phyloP scores from a whole-genome alignment of 257 asterid genomes.

The Vinca minor region DNA sequence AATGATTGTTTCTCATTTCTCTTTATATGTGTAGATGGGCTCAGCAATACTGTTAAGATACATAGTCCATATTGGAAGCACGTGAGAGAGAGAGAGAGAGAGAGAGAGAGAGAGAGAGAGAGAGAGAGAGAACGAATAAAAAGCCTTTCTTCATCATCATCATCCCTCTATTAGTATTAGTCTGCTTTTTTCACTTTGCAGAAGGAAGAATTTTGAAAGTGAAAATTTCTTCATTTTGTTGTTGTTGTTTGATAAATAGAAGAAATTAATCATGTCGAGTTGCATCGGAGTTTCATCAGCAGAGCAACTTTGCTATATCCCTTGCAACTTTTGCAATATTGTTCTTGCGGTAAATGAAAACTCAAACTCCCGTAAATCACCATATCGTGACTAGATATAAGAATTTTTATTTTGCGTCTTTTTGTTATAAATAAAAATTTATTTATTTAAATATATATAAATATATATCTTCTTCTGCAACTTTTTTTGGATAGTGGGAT shows the following conservation, averaged over 20 bases:
- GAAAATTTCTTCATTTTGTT: too few species aligned
- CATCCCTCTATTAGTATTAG: neutral
- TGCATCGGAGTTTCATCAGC: conserved; percentile 50
- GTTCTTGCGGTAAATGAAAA: conserved; percentile 88
- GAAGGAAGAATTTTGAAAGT: neutral
- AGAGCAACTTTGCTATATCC: conserved; percentile 80
- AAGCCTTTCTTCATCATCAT: conserved; percentile 1
- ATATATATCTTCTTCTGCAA: neutral
- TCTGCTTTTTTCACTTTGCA: conserved; percentile 3
- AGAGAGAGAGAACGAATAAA: neutral
- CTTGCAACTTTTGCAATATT: conserved; percentile 85
- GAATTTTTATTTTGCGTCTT: too few species aligned
- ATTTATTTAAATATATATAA: too few species aligned
- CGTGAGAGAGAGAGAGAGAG: conserved; percentile 10
- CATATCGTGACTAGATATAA: too few species aligned
- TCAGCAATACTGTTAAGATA: conserved; percentile 12
- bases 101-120: neutral
- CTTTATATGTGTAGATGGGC: neutral
- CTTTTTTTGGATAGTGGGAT: conserved; percentile 24
- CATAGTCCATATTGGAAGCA: conserved; percentile 11
- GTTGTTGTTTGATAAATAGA: too few species aligned
- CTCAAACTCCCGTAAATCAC: too few species aligned
- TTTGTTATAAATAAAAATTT: too few species aligned
- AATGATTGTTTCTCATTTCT: neutral
- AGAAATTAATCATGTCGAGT: conserved; percentile 36